These are phyloP conservation scores for Chlorella ohadii DNA, from an alignment of 139 green algal genomes.

Conservation along the genomic window DNA sequence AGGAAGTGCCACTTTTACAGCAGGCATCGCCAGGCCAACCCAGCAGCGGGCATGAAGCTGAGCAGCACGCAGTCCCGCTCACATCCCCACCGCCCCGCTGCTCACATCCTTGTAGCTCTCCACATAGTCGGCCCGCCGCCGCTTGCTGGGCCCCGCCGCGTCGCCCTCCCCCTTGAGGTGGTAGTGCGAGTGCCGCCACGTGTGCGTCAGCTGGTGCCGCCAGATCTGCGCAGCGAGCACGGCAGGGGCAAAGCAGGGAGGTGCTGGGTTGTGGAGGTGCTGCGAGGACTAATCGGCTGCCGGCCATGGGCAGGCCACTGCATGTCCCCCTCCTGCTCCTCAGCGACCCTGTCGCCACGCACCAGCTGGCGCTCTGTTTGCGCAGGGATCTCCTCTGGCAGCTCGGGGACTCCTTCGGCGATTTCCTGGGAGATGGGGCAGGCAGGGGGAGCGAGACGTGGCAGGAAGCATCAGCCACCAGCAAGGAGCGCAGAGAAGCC, in stretches of 20 bases:
- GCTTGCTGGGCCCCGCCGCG: not conserved
- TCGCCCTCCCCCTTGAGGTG: not conserved
- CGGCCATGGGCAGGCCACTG: not conserved
- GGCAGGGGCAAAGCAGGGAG: no score
- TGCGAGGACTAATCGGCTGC: not conserved
- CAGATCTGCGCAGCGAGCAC: constrained; percentile 7
- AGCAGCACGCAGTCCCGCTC: no score
- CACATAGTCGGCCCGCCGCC: constrained; percentile 18
- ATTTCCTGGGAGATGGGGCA: not conserved
- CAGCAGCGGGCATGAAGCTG: no score
- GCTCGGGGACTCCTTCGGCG: not conserved
- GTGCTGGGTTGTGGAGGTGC: not conserved
- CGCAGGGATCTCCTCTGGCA: not conserved
- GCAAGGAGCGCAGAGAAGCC: not conserved
- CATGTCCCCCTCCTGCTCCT: no score
- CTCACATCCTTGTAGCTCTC: not conserved
- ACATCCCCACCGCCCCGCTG: no score
- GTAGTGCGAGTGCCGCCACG: constrained; percentile 12
- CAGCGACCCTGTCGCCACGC: no score
- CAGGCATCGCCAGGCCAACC: no score
- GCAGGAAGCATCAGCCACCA: no score
- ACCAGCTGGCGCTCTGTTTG: constrained; percentile 31
- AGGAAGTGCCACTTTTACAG: no score
- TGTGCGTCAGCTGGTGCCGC: constrained; percentile 13
- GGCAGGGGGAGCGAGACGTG: not conserved